A percentile compares a stretch with the other conserved stretches of the same genome.
These are phyloP conservation scores for Fusarium keratoplasticum DNA, from an alignment of 2,329 filamentous ascomycete species.

Conservation along the genomic window DNA sequence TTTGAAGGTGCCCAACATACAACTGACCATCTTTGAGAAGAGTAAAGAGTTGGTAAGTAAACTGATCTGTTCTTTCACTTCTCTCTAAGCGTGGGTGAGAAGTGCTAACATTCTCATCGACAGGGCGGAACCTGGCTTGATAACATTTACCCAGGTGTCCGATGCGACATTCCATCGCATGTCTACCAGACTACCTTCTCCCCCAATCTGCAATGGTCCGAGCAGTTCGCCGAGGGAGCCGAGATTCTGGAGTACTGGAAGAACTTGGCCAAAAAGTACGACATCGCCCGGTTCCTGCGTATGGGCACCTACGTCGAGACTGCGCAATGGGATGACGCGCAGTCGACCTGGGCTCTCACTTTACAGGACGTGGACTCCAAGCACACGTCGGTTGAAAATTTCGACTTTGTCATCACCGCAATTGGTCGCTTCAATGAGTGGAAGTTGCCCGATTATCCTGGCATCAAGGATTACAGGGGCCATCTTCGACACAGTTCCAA, in stretches of 20 bases:
- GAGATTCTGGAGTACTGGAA: slow-evolving; percentile 78
- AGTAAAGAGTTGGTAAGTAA: neutral
- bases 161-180: slow-evolving; percentile 74
- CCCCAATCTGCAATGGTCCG: slow-evolving; percentile 75
- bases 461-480: slow-evolving; percentile 60
- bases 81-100: too few species aligned
- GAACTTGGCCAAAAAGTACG: slow-evolving; percentile 68
- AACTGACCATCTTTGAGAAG: neutral
- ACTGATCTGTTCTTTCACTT: too few species aligned
- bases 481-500: slow-evolving; percentile 7
- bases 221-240: slow-evolving; percentile 72
- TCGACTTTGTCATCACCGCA: slow-evolving; percentile 71
- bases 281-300: slow-evolving; percentile 64
- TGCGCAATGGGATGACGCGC: neutral
- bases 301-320: neutral
- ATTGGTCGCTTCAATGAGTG: slow-evolving; percentile 72
- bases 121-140: slow-evolving; percentile 57
- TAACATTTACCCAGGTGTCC: slow-evolving; percentile 70
- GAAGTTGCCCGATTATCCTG: slow-evolving; percentile 63
- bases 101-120: neutral
- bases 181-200: slow-evolving; percentile 74
- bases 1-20: neutral
- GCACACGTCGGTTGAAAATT: slow-evolving; percentile 31
- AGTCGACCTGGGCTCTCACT: slow-evolving; percentile 53
- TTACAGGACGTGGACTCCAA: neutral